Percentiles rank a stretch among this genome's conserved stretches.
Conservation (phyloP, 768 basidiomycete genomes). For the Russula sp. region DNA sequence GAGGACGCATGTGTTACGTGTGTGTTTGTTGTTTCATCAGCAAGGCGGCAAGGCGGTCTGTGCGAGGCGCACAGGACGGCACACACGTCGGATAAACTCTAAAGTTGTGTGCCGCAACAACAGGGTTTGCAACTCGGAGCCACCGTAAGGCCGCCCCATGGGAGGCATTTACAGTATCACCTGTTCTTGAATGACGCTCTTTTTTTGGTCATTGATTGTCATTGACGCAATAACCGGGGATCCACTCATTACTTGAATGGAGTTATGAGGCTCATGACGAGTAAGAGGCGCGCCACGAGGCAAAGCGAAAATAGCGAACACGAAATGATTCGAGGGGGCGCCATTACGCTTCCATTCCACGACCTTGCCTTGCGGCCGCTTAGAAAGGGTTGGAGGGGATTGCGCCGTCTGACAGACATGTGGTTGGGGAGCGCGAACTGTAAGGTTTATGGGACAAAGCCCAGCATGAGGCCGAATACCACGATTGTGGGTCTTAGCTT, state of each 20-base stretch:
- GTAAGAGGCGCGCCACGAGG: slow-evolving; percentile 7
- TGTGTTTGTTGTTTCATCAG: slow-evolving; percentile 1
- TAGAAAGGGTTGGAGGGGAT: neutral
- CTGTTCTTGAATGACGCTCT: neutral
- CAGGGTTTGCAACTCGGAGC: neutral
- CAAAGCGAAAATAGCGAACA: neutral
- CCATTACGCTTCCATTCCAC: slow-evolving; percentile 7
- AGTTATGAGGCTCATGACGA: neutral
- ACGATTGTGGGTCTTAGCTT: neutral
- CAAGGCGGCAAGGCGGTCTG: neutral
- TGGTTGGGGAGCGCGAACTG: neutral
- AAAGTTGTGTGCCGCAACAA: neutral
- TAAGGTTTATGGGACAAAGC: neutral
- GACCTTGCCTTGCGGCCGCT: slow-evolving; percentile 15
- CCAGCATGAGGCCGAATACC: slow-evolving; percentile 2
- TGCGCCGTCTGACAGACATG: slow-evolving; percentile 13
- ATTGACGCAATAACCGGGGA: neutral
- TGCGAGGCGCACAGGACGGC: slow-evolving; percentile 5
- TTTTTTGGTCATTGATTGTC: neutral
- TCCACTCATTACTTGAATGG: neutral
- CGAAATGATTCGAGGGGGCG: neutral
- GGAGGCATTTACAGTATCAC: neutral
- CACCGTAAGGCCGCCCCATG: neutral
- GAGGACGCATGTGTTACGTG: slow-evolving; percentile 12
- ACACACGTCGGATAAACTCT: slow-evolving; percentile 3